A percentile compares a stretch with the other conserved stretches of the same genome.
Conservation (phyloP, 176 grass and related monocot species). For the Bromus sterilis region DNA sequence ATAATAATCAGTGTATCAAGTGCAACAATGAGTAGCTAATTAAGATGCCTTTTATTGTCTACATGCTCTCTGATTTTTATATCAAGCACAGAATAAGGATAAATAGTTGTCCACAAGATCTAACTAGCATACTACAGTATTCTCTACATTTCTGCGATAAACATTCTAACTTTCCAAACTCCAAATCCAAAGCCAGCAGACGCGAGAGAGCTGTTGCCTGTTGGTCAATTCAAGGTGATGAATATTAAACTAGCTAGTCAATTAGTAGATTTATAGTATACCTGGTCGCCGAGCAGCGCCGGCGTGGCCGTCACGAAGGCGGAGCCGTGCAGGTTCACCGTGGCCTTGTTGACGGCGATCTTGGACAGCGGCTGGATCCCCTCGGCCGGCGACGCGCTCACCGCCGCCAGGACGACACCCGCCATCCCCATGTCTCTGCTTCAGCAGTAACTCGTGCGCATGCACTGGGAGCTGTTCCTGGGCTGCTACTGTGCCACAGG, state of each 20-base stretch:
- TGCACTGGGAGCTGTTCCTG: neutral
- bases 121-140: neutral
- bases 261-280: neutral
- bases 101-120: neutral
- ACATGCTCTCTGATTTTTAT: neutral
- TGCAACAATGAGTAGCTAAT: neutral
- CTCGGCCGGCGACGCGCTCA: neutral
- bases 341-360: slow-evolving; percentile 57
- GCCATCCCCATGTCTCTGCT: neutral
- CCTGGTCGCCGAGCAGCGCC: slow-evolving; percentile 51
- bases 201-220: neutral
- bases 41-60: neutral
- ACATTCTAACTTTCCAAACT: neutral
- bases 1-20: neutral
- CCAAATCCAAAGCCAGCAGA: neutral
- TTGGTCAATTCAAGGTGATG: neutral
- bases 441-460: neutral
- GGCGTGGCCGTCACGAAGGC: slow-evolving; percentile 51
- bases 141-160: neutral
- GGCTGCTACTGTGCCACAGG: neutral
- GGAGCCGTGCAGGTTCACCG: slow-evolving; percentile 23
- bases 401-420: neutral
- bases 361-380: slow-evolving; percentile 71
- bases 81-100: neutral
- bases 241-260: neutral